Base-by-base conservation (phyloP, 2,329 filamentous ascomycete genomes). In the Capronia epimyces region DNA sequence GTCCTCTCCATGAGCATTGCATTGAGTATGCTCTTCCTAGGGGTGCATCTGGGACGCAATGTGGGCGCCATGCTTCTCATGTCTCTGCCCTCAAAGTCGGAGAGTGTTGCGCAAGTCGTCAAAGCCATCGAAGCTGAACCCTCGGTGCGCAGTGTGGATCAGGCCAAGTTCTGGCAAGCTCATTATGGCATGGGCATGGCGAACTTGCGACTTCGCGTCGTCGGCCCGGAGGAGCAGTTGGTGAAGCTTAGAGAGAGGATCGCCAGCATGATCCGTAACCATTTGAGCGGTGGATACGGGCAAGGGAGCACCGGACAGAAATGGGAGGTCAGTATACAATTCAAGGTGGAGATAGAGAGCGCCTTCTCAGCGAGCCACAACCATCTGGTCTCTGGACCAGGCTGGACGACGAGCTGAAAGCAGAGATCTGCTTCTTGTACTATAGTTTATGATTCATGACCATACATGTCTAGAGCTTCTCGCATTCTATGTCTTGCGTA, bases 101-200 rank as follows among this genome's bases (percentile, higher is more conserved):
- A 68, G 18, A 75, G 80, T 3, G 82, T 93, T 1, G 76, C 81
- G 2, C 82, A 84, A 18, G 84, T 95, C n/a, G 76, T 96, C 62
- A 80, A 81, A 49, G 89, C 95, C 66, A 90, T 98, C 45, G 84
- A 89, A 66, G 78, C 82, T 1, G 89, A 96, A 62, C 82, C 86
- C 1, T 78, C 79, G 49, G 82, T 97, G 21, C 79, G 79, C 39
- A 78, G 79, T 1, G 82, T 98, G 41, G 88, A 96, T 51, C 90
- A 96, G 64, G 91, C 90, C 1, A 84, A 89, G 65, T 95, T 98
- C 69, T 98, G 93, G 93, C 93, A 98, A 72, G 93, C 96, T 12
- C 93, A 98, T 69, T 96, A 97, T 66, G 90, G 91, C 1, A 75
- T 97, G 34, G 95, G 89, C 65, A 95, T 97, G 86, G 93, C 93